Evolutionary conservation across 1,139 yeast genomes (phyloP), one percentile per base, ranked within the genome.

Genomic region (Ashbya aceris): DNA sequence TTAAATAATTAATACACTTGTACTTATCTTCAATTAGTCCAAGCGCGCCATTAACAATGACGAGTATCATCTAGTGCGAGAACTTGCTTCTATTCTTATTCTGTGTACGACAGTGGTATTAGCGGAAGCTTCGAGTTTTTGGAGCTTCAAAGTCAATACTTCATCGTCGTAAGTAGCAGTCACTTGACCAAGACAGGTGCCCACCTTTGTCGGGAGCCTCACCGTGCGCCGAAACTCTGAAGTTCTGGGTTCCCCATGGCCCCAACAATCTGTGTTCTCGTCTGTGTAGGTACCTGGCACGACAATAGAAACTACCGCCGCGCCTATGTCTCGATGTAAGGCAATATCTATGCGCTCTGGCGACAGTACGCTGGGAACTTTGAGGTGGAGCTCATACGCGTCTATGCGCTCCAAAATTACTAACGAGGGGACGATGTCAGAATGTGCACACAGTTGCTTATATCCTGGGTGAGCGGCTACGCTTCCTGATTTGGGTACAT

Each of bases 331-430:
- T 44, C 64, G 60, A 49, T 68, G 61, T 50, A 65, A 69, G 45
- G 67, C 70, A 33, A 69, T 48, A 14, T 65, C 54, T 40, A 68
- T 61, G 39, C 49, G 52, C 38, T 56, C 53, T 40, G 66, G 56
- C 2, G 65, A 64, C 48, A 64, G 65, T 17, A 68, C 69, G 42
- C 74, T 73, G 10, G 73, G 71, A 39, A 67, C 54, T 1, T 69
- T 61, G 7, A 68, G 53, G 29, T 64, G 66, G 30, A 69, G 49
- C 27, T 65, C 66, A 48, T 68, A 69, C 13, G 60, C 53, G 28
- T 61, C 55, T 7, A 61, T 64, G 37, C 64, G 62, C 13, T 69
- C 73, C 39, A 68, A 49, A 34, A 69, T 56, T 47, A 68, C 71
- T 30, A 68, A 62, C 12, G 73, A 71, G 38, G 71, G 71, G 30